Evolutionary conservation across 306 rosid species (phyloP), one percentile per base, ranked within the genome.

Genomic region (Parietaria judaica): DNA sequence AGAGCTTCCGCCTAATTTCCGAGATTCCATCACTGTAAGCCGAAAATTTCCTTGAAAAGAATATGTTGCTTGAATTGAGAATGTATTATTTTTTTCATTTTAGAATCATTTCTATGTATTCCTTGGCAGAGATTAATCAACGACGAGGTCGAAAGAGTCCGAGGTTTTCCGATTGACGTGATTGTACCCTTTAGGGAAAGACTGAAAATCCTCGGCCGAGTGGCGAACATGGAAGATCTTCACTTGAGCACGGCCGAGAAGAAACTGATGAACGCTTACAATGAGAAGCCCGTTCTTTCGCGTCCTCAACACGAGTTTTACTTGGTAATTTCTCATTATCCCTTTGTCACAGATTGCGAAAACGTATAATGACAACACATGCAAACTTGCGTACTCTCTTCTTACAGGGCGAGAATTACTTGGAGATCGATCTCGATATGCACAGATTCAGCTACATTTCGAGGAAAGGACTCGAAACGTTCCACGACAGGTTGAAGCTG

Each of bases 271-370:
- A 88, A 75, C 69, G 90, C 96, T 36, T 92, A 84, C 84, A 91
- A 91, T n/a, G 97, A 91, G 81, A 92, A 84, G 41, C 98, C 98
- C 68, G 85, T 88, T 54, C 95, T 92, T 67, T 86, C 99, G 10
- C 96, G 99, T 8, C 99, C 99, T 50, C 99, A 92, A 49, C 99
- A 92, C 9, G 99, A 92, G 61, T 92, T 88, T 81, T 92, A 59
- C 82, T 69, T 82, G 94, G 99, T 92, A 75, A 66, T 36, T 67
- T 59, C 66, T 49, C 53, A 5, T 49, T 5, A 7, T 9, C 5
- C 13, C 15, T 49, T 1, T 11, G 6, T n/a, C 15, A 7, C 53
- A n/a, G 50, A 49, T 41, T 41, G 38, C 58, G 57, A 8, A 41
- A 36, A 54, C 17, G 45, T 58, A 49, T 13, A 49, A 49, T 49